These are phyloP conservation scores for Nicotiana tabacum DNA, from an alignment of 257 asterid genomes.

Conservation along the genomic window DNA sequence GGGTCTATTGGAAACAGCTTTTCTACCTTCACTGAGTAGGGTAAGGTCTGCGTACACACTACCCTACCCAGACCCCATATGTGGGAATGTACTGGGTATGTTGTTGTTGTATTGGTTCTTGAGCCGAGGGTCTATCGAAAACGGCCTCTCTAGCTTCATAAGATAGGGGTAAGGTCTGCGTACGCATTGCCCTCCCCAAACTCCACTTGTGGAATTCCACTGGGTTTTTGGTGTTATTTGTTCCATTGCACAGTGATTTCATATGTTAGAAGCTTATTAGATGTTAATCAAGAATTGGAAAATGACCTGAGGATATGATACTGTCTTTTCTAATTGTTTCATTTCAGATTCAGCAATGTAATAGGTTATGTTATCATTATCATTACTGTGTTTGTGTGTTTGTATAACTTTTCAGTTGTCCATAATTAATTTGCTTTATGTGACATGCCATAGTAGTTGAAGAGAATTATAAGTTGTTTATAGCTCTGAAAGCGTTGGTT, in stretches of 20 bases:
- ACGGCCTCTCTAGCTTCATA: too few species aligned
- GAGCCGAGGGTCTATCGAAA: too few species aligned
- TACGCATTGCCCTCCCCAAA: too few species aligned
- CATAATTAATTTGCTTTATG: neutral
- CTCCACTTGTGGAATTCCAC: too few species aligned
- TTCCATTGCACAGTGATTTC: neutral
- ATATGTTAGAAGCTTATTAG: neutral
- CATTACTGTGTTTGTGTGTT: neutral
- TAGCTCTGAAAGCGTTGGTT: slow-evolving; percentile 7
- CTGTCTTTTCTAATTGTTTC: neutral
- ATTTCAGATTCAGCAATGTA: neutral
- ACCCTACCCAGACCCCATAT: too few species aligned
- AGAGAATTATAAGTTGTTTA: neutral
- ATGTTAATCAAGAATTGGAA: neutral
- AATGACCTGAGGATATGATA: too few species aligned
- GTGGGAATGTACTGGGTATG: too few species aligned
- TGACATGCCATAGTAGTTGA: neutral
- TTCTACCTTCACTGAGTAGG: too few species aligned
- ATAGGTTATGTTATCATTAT: neutral
- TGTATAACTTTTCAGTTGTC: neutral
- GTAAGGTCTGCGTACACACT: too few species aligned
- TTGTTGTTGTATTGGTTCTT: too few species aligned
- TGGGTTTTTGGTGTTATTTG: neutral
- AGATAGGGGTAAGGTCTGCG: too few species aligned
- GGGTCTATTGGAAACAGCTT: too few species aligned